A percentile compares a stretch with the other conserved stretches of the same genome.
These are phyloP conservation scores for Fragaria vesca DNA, from an alignment of 306 rosid species.

Conservation along the genomic window DNA sequence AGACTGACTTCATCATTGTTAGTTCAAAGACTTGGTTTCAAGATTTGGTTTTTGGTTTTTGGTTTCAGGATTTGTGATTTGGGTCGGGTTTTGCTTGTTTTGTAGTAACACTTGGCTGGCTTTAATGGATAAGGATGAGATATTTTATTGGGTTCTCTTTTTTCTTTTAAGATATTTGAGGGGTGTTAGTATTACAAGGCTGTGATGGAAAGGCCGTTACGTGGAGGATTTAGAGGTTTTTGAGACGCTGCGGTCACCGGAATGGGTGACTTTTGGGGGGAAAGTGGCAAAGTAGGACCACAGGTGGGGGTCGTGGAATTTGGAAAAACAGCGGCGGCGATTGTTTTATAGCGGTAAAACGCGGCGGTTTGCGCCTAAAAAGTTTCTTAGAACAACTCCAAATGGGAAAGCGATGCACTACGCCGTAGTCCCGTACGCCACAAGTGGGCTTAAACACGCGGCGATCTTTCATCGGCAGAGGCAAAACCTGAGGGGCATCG, in stretches of 20 bases:
- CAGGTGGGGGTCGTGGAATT: background rate
- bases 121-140: constrained; percentile 33
- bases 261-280: background rate
- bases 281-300: constrained; percentile 7
- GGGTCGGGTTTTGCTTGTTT: background rate
- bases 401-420: no score
- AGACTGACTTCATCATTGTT: constrained; percentile 39
- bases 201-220: background rate
- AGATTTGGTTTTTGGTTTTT: background rate
- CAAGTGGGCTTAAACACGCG: no score
- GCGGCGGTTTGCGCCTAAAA: background rate
- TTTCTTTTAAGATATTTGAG: constrained; percentile 10
- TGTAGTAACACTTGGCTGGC: background rate
- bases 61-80: background rate
- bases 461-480: no score
- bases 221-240: background rate
- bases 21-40: background rate
- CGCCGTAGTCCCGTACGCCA: no score
- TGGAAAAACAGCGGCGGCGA: background rate
- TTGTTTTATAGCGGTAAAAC: background rate
- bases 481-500: no score
- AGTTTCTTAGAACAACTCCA: no score
- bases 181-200: background rate
- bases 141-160: background rate
- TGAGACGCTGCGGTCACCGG: background rate